Evolutionary conservation across 164 flowering plant genomes (phyloP), one percentile per base, ranked within the genome.

Genomic region (Chimonanthus praecox): DNA sequence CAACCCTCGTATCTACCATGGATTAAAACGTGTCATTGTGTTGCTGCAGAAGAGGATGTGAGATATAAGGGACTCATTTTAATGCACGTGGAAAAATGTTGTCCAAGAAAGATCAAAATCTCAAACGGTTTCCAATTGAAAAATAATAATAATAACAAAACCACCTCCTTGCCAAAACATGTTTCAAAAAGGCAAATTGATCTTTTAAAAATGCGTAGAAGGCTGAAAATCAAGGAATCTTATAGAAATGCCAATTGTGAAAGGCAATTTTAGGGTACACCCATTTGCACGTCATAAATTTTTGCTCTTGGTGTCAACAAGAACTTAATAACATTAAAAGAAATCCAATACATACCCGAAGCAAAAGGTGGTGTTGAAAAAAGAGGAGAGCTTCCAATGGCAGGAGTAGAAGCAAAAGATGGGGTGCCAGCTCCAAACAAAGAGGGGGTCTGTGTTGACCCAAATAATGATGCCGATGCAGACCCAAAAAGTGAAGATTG

Each of bases 401-500:
- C 81, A 68, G 86, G 54, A 9, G 90, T 75, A n/a, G 87, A 69
- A 80, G 83, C 80, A 71, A 86, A 84, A 64, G 92, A 64, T 58
- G 94, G 81, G 58, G 89, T 77, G 71, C 83, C 15, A 58, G 70
- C 72, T 49, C 83, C 84, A 78, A 88, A 85, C 75, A 85, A 68
- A 64, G 92, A 86, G 48, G 92, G 88, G 4, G 96, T 72, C 13
- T 88, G 81, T 8, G 89, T 74, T 48, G 92, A 72, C 6, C 87
- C 89, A 80, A 85, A 86, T 69, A 84, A 72, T 64, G 91, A 81
- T 72, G 85, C 50, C n/a, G 92, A 73, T 49, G 92, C 78, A 18
- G 91, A 51, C 64, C 84, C 80, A 73, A 92, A 88, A 74, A 79
- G 76, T 46, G 95, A 78, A 46, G 89, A 46, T 75, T 89, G 96